Base-by-base conservation (phyloP, 2,329 filamentous ascomycete species). In the Zasmidium citrigriseum region DNA sequence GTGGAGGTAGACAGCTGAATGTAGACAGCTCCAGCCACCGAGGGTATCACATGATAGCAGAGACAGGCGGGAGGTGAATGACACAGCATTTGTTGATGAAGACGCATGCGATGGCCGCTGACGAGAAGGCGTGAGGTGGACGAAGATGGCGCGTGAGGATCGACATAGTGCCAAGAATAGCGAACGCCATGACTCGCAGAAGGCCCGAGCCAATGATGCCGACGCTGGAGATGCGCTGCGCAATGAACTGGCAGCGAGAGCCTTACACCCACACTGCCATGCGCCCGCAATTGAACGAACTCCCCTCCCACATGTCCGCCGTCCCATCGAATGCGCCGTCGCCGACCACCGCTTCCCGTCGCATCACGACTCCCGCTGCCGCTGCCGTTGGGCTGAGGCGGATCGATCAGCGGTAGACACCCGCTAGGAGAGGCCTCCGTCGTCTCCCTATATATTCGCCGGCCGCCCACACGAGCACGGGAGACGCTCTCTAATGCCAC, bases 401-500 rank as follows among this genome's bases (percentile, higher is more conserved):
- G 34, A 41, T 29, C 27, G 27, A 41, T n/a, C 34, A 16, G 12
- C 34, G 34, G 7, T 41, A 41, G 34, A 9, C 12, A 41, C 18
- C 34, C 34, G 34, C 34, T 9, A 9, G 16, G 34, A 41, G 18
- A n/a, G 14, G 34, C 4, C 4, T n/a, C n/a, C n/a, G n/a, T n/a
- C n/a, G n/a, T n/a, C n/a, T n/a, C n/a, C 16, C 14, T 16, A 4
- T 9, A 16, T n/a, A 41, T 41, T 41, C 34, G 18, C 5, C 18
- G 4, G 34, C 4, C 14, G 4, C 12, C 4, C 18, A 41, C 34
- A 4, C 4, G 14, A 16, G 34, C 12, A n/a, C 12, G 18, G 34
- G 34, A 41, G 4, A 41, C 34, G 18, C 34, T 16, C 4, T 41
- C 34, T 16, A 62, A 73, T 73, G 71, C 71, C 71, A 65, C 68